Evolutionary conservation across 1,284 basidiomycete genomes (phyloP).

Genomic region (Austroboletus niveus): DNA sequence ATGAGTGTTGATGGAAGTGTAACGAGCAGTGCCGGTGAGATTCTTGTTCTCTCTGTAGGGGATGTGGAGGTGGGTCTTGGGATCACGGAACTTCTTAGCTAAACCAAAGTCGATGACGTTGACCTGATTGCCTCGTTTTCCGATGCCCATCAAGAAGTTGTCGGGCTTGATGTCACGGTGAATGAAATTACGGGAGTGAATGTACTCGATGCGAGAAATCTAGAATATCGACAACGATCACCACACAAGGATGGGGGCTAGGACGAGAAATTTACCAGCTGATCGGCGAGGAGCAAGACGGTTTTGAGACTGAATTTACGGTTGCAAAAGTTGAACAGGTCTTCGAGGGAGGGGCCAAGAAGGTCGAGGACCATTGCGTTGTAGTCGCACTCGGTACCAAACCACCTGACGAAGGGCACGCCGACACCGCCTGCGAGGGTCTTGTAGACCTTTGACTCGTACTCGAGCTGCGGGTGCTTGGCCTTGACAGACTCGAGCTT

Average conservation of each 20-base stretch:
- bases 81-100: slow-evolving; percentile 99
- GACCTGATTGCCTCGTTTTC: slow-evolving; percentile 99
- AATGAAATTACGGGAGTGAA: slow-evolving; percentile 99
- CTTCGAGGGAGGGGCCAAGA: slow-evolving; percentile 95
- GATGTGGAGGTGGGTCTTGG: slow-evolving; percentile 99
- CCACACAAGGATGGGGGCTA: not conserved
- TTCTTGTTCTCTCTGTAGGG: slow-evolving; percentile 99
- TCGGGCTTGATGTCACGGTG: slow-evolving; percentile 99
- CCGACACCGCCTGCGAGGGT: slow-evolving; percentile 97
- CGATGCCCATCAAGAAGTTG: slow-evolving; percentile 99
- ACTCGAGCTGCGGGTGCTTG: slow-evolving; percentile 99
- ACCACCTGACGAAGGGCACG: slow-evolving; percentile 98
- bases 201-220: slow-evolving; percentile 99
- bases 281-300: slow-evolving; percentile 94
- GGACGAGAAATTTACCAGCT: slow-evolving; percentile 64
- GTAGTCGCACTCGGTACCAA: slow-evolving; percentile 99
- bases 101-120: slow-evolving; percentile 99
- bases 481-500: slow-evolving; percentile 99
- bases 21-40: slow-evolving; percentile 96
- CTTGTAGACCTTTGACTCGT: slow-evolving; percentile 97
- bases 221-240: slow-evolving; percentile 31
- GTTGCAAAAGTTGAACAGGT: slow-evolving; percentile 99
- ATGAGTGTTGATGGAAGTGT: slow-evolving; percentile 99
- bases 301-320: slow-evolving; percentile 98
- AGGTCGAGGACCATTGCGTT: slow-evolving; percentile 99